A percentile compares a stretch with the other conserved stretches of the same genome.
phyloP scores from a whole-genome alignment of 2,329 filamentous ascomycete species.

The Penicillium digitatum region DNA sequence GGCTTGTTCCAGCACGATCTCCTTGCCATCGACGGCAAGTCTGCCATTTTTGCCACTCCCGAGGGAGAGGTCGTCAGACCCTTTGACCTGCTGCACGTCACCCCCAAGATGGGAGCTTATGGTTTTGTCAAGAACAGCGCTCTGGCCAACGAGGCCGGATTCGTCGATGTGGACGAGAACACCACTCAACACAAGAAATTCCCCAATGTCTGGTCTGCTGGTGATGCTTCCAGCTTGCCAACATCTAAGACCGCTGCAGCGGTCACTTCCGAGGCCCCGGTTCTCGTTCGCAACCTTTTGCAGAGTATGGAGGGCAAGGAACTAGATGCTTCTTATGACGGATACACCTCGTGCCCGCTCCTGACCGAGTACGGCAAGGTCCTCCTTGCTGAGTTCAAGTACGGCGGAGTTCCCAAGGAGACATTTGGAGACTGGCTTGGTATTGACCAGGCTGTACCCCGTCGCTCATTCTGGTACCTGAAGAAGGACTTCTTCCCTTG shows the following conservation, averaged over 20 bases:
- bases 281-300: constrained; percentile 51
- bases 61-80: constrained; percentile 46
- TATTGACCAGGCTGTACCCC: constrained; percentile 55
- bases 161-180: constrained; percentile 55
- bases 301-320: constrained; percentile 46
- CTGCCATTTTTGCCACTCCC: constrained; percentile 49
- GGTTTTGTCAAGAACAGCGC: constrained; percentile 52
- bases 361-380: constrained; percentile 59
- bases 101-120: constrained; percentile 58
- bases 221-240: constrained; percentile 57
- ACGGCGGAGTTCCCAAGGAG: constrained; percentile 60
- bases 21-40: constrained; percentile 51
- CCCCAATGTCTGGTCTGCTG: constrained; percentile 56
- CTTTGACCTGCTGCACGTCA: constrained; percentile 56
- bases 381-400: constrained; percentile 63
- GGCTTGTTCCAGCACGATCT: constrained; percentile 58
- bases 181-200: constrained; percentile 54
- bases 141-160: constrained; percentile 54
- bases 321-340: constrained; percentile 48
- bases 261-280: constrained; percentile 50
- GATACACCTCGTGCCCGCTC: constrained; percentile 56
- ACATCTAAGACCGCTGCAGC: constrained; percentile 57
- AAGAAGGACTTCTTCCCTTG: constrained; percentile 67
- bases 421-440: constrained; percentile 55
- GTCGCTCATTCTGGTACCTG: constrained; percentile 57